phyloP scores from a whole-genome alignment of 371 early-diverging fungal species.

The Sporodiniella umbellata region DNA sequence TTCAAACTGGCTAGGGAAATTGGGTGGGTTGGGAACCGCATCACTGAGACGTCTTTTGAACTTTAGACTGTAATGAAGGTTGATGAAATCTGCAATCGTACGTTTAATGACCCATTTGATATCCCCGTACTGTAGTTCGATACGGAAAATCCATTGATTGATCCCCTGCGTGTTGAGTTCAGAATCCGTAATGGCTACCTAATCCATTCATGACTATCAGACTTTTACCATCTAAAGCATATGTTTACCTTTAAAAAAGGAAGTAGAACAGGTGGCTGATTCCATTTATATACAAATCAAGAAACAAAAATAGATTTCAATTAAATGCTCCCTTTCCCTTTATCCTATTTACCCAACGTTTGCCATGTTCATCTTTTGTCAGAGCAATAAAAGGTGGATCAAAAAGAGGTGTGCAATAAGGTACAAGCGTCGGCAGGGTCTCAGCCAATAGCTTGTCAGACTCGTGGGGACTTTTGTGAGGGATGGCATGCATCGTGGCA shows the following conservation, averaged over 20 bases:
- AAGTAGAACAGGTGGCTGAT: constrained; percentile 44
- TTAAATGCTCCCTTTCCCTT: background rate
- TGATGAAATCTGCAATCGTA: constrained; percentile 65
- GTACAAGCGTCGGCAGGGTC: constrained; percentile 18
- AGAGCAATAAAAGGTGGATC: constrained; percentile 42
- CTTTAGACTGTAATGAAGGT: constrained; percentile 63
- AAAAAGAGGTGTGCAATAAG: constrained; percentile 39
- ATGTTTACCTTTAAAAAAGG: constrained; percentile 35
- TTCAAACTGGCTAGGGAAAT: constrained; percentile 44
- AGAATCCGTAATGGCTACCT: constrained; percentile 57
- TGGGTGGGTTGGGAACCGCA: constrained; percentile 31
- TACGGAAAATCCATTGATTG: constrained; percentile 58
- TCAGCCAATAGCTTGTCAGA: background rate
- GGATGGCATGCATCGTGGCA: constrained; percentile 26
- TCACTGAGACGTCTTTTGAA: constrained; percentile 32
- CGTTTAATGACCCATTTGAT: constrained; percentile 75
- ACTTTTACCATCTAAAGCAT: too few species aligned
- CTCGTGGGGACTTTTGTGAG: background rate
- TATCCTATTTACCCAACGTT: constrained; percentile 27
- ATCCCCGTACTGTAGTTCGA: constrained; percentile 79
- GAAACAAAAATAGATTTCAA: background rate
- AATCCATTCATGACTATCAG: too few species aligned
- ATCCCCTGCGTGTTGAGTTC: constrained; percentile 36
- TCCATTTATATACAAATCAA: too few species aligned
- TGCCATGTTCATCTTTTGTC: constrained; percentile 31